Evolutionary conservation across 2,329 filamentous ascomycete genomes (phyloP).

Genomic region (Pyrenochaeta sp.): DNA sequence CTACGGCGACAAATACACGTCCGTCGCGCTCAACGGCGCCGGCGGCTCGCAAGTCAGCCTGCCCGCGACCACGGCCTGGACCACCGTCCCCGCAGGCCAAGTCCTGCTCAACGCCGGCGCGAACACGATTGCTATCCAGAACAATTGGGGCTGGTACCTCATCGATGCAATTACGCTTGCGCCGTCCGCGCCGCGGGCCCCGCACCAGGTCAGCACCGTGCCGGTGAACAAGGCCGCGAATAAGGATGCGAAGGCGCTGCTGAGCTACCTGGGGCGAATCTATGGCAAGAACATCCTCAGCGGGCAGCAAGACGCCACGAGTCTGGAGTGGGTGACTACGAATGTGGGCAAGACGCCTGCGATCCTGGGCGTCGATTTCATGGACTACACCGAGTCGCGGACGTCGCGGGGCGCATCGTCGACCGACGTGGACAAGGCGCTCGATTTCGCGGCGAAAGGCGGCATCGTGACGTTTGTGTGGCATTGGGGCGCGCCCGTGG

Average conservation of each 20-base stretch:
- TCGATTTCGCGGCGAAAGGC: slow-evolving; percentile 52
- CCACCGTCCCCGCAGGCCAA: slow-evolving; percentile 53
- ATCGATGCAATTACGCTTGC: slow-evolving; percentile 55
- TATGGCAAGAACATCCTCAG: slow-evolving; percentile 59
- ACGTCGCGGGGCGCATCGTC: slow-evolving; percentile 52
- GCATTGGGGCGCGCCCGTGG: slow-evolving; percentile 59
- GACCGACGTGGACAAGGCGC: slow-evolving; percentile 57
- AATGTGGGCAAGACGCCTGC: slow-evolving; percentile 59
- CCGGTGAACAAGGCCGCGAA: slow-evolving; percentile 52
- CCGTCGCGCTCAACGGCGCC: slow-evolving; percentile 54
- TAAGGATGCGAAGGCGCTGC: slow-evolving; percentile 48
- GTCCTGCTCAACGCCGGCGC: slow-evolving; percentile 53
- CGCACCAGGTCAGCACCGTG: slow-evolving; percentile 50
- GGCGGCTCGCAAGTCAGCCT: slow-evolving; percentile 53
- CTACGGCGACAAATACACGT: slow-evolving; percentile 56
- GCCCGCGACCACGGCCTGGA: slow-evolving; percentile 49
- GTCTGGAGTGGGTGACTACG: slow-evolving; percentile 53
- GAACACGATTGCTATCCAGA: slow-evolving; percentile 57
- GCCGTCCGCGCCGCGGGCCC: slow-evolving; percentile 45
- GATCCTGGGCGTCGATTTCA: slow-evolving; percentile 56
- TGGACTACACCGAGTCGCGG: slow-evolving; percentile 59
- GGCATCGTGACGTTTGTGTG: slow-evolving; percentile 59
- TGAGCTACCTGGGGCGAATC: slow-evolving; percentile 53
- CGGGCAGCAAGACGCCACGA: slow-evolving; percentile 57
- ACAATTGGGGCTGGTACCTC: slow-evolving; percentile 60